Evolutionary conservation across 306 rosid species (phyloP), one percentile per base, ranked within the genome.

Genomic region (Acacia confusa): DNA sequence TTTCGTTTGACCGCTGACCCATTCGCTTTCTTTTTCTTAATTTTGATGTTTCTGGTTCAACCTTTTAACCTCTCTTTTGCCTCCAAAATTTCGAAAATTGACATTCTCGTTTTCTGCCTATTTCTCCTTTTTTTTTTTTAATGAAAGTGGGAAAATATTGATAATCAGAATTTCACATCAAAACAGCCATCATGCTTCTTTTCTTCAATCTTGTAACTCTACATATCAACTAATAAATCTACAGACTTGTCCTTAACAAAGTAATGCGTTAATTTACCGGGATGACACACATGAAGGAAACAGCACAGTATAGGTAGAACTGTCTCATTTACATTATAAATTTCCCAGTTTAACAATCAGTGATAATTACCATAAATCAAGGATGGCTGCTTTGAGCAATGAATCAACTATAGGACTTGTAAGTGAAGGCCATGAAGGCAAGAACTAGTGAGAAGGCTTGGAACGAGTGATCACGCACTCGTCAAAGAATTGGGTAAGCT

Each of bases 401-500:
- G 84, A 89, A 85, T 78, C 6, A 87, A 81, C 70, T 72, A 78
- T 61, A 77, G 78, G 36, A 20, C 61, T 70, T n/a, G 64, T 63
- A 3, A 74, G 70, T 43, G 71, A 41, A 79, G 68, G 76, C 19
- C 65, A 58, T 13, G 53, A 14, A 53, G 7, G n/a, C 57, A 65
- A 52, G 86, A 81, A 75, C 78, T 80, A 89, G 72, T 45, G 48
- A 57, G 88, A 81, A 74, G 80, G 71, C 81, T 87, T 88, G 86
- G 93, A 85, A 58, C 71, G 66, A 79, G 85, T 78, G 78, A 88
- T 87, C 86, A 89, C 92, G 70, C 93, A 91, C 57, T 91, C 97
- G 25, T 92, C 99, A 72, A 96, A 78, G 87, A 95, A 96, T 48
- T 87, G 87, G 71, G 88, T 87, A 68, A 96, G 93, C 91, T 96